Evolutionary conservation across 208 protist species (phyloP), one percentile per base, ranked within the genome.

Genomic region (Crithidia brevicula): DNA sequence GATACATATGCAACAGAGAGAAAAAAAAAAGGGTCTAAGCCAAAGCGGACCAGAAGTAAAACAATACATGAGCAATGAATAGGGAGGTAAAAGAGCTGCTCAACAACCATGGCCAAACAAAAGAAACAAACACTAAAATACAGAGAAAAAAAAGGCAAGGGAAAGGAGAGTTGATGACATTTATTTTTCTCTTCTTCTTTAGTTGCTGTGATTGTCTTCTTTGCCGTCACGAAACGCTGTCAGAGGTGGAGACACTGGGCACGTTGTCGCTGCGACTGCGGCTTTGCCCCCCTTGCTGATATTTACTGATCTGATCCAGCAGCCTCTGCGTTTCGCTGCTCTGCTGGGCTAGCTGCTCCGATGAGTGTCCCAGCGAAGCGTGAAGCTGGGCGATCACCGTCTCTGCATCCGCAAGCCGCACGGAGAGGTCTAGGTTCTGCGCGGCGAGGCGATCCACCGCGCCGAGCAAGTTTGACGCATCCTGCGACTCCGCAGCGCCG

Each of bases 331-430:
- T 76, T 42, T 76, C 61, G 3, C 67, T 42, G 31, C 72, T 61
- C 54, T 85, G 72, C 20, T 53, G 47, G 7, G 60, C 53, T 27
- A 84, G 68, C 43, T 78, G 56, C 6, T 43, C 59, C 3, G 68
- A 63, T 22, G 70, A 73, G n/a, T 53, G 34, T 15, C 56, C 63
- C 25, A 83, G 63, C 2, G 63, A 60, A 13, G 49, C 43, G 47
- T 77, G 73, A 45, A 82, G 50, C 23, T 80, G 59, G 36, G 57
- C 46, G 18, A 81, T 75, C n/a, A 83, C 56, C 28, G 65, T 57
- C 36, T 81, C 77, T 13, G 70, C 67, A 30, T 82, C 71, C 22
- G 66, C 68, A 8, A 85, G 65, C 16, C 72, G 79, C 28, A 72
- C 72, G 34, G 63, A 74, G 30, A 83, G 63, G 9, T 69, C 77